Evolutionary conservation across 2,329 filamentous ascomycete species (phyloP), one percentile per base, ranked within the genome.

Genomic region (Tolypocladium endophyticum): DNA sequence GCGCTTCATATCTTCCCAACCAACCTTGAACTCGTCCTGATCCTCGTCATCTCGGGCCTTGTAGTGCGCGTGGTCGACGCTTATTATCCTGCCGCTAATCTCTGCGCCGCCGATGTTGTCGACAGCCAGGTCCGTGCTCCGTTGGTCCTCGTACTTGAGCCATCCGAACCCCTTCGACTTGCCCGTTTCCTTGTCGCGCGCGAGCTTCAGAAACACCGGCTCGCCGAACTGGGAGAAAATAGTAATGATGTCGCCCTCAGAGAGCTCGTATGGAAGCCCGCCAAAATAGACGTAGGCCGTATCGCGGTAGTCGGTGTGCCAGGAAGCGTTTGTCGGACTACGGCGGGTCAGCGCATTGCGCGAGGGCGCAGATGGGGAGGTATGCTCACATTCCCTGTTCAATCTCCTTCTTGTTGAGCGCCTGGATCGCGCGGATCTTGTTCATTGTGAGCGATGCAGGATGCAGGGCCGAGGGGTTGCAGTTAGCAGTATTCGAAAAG

Each of bases 191-290:
- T 94, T 94, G 79, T 99, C 94, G 69, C 94, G 90, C 55, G 88
- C 87, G 16, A 99, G 84, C 68, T 97, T 95, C 61, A 99, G 81
- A 75, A 93, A 95, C 3, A 92, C 90, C 2, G 95, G 95, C 71
- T 97, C 93, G 67, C 94, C 94, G 71, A 88, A 99, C 73, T 99
- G 94, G 8, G 92, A 96, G 79, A 97, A 99, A 62, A 99, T 95
- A 14, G 92, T 92, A 65, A 97, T 85, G 63, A 99, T 83, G 74
- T 99, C 94, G 74, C 95, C 95, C 77, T 99, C 94, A 56, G 91
- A 92, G 47, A 99, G 82, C 69, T 96, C 90, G 75, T 89, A 96
- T 4, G 92, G 91, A 16, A 99, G 82, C 35, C 93, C 93, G 70
- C 95, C 95, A 66, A 99, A 92, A 79, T 97, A 96, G 71, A 99